Percentiles rank a stretch among this genome's conserved stretches.
These are phyloP conservation scores for Arctium lappa DNA, from an alignment of 129 eudicot species.

Conservation along the genomic window DNA sequence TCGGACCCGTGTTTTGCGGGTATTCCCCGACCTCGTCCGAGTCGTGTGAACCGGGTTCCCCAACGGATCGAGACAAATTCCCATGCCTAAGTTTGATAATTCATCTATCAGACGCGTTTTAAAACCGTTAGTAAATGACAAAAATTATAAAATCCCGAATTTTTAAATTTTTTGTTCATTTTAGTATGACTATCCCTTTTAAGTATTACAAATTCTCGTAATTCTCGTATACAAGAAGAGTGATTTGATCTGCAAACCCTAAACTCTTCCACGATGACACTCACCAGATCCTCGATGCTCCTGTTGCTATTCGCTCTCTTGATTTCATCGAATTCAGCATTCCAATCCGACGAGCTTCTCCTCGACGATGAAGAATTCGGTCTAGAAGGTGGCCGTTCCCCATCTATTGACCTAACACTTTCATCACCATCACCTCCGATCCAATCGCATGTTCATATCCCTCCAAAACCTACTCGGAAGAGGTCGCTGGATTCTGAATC, in stretches of 20 bases:
- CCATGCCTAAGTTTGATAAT: too few relatives aligned
- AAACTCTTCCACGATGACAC: constrained; percentile 17
- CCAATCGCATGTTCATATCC: constrained; percentile 10
- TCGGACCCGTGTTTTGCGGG: too few relatives aligned
- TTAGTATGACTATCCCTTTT: too few relatives aligned
- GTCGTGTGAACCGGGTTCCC: too few relatives aligned
- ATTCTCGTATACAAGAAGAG: not conserved
- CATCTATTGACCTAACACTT: constrained; percentile 21
- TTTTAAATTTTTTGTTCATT: too few relatives aligned
- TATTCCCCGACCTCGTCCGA: too few relatives aligned
- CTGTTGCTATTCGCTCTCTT: constrained; percentile 9
- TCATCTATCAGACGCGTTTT: too few relatives aligned
- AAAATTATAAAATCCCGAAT: too few relatives aligned
- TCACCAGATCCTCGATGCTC: constrained; percentile 6
- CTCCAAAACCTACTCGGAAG: constrained; percentile 25
- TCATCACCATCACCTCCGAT: constrained; percentile 30
- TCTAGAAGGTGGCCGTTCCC: constrained; percentile 58
- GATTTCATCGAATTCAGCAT: constrained; percentile 31
- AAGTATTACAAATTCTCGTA: too few relatives aligned
- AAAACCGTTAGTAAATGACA: too few relatives aligned
- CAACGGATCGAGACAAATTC: too few relatives aligned
- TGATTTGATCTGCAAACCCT: constrained; percentile 18
- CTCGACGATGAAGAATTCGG: constrained; percentile 83
- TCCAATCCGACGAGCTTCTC: constrained; percentile 83
- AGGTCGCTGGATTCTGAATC: constrained; percentile 52